Percentiles rank a stretch among this genome's conserved stretches.
These are phyloP conservation scores for Tetrapyrgos nigripes DNA, from an alignment of 1,284 basidiomycete genomes.

Conservation along the genomic window DNA sequence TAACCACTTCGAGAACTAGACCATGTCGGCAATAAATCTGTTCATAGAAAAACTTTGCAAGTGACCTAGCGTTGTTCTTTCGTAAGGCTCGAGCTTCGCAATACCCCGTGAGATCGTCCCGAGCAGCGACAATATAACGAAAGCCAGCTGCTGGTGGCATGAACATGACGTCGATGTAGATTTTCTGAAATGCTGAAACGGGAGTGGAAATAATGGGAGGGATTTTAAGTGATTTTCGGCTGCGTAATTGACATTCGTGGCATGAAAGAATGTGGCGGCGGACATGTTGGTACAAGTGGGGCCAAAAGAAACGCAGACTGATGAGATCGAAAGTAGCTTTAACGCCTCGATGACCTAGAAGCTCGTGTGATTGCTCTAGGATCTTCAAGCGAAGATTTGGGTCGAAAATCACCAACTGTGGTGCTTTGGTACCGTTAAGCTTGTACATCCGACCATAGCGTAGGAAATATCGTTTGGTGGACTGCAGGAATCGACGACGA, in stretches of 20 bases:
- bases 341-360: constrained; percentile 15
- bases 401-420: constrained; percentile 10
- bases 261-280: not conserved
- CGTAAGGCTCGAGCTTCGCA: constrained; percentile 29
- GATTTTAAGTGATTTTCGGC: constrained; percentile 35
- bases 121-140: constrained; percentile 4
- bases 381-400: constrained; percentile 6
- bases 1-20: constrained; percentile 38
- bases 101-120: constrained; percentile 16
- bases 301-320: constrained; percentile 9
- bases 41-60: constrained; percentile 29
- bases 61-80: constrained; percentile 10
- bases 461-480: not conserved
- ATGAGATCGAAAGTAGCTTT: constrained; percentile 7
- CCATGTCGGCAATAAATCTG: constrained; percentile 40
- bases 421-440: not conserved
- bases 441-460: no score
- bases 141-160: constrained; percentile 23
- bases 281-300: constrained; percentile 29
- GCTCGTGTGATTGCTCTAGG: constrained; percentile 20
- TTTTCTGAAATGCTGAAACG: constrained; percentile 34
- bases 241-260: not conserved
- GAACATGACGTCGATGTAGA: constrained; percentile 39
- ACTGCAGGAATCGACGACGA: no score
- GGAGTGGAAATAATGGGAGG: constrained; percentile 18